These are phyloP conservation scores for Scedosporium apiospermum DNA, from an alignment of 2,329 filamentous ascomycete species.

Conservation along the genomic window DNA sequence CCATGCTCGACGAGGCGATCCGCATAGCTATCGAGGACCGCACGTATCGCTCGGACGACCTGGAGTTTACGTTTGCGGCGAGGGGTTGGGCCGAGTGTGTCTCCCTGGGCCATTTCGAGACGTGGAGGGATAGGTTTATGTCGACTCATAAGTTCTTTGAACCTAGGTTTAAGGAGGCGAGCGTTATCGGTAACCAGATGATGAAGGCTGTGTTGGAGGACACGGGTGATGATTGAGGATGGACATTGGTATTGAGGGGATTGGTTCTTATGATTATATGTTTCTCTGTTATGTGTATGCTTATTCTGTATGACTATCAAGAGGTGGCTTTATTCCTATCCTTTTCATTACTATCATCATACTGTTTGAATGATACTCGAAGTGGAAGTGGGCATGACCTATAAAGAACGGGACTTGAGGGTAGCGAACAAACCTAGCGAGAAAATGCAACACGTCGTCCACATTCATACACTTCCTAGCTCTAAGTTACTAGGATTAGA, in stretches of 20 bases:
- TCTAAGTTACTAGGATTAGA: no score
- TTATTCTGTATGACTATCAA: neutral
- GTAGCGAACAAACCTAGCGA: no score
- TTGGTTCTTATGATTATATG: no score
- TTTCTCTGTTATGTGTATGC: neutral
- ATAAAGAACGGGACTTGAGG: no score
- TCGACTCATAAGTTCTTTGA: constrained; percentile 87
- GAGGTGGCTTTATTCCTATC: neutral
- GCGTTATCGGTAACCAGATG: constrained; percentile 88
- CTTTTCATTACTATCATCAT: neutral
- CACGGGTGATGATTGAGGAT: constrained; percentile 31
- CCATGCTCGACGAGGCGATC: constrained; percentile 74
- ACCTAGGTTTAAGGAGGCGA: constrained; percentile 79
- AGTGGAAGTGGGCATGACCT: no score
- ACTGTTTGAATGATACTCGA: no score
- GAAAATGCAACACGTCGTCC: no score
- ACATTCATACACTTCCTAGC: no score
- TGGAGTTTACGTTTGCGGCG: constrained; percentile 97
- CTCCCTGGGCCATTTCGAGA: constrained; percentile 81
- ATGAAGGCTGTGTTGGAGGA: constrained; percentile 90
- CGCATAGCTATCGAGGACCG: constrained; percentile 80
- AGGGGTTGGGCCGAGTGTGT: constrained; percentile 94
- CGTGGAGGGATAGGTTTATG: constrained; percentile 85
- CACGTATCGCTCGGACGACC: constrained; percentile 86
- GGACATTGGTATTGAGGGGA: neutral